These are phyloP conservation scores for Brassica hybrid DNA, from an alignment of 441 rosid species.

Conservation along the genomic window DNA sequence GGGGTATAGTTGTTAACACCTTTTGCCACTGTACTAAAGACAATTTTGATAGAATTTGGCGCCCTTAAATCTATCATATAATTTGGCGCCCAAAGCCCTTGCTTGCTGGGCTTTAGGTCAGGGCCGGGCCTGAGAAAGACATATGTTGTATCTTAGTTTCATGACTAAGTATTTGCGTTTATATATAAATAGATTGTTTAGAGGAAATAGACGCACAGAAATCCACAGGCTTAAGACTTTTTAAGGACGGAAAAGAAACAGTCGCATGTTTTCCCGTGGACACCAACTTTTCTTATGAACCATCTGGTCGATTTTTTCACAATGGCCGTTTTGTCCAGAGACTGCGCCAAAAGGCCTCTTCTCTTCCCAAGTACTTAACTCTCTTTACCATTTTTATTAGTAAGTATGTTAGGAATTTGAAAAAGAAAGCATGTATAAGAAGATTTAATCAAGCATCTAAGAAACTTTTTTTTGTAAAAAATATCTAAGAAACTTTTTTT, in stretches of 20 bases:
- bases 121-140: not conserved
- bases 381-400: not conserved
- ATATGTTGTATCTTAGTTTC: constrained; percentile 2
- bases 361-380: constrained; percentile 54
- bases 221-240: constrained; percentile 57
- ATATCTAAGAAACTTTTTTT: too few species aligned
- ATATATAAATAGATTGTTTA: constrained; percentile 62
- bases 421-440: not conserved
- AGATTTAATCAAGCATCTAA: not conserved
- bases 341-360: constrained; percentile 72
- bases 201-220: constrained; percentile 70
- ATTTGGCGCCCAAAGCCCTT: too few species aligned
- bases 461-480: not conserved
- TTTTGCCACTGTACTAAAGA: too few species aligned
- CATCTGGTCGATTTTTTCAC: constrained; percentile 67
- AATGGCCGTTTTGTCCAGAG: constrained; percentile 82
- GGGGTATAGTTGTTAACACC: too few species aligned
- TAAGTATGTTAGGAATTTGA: not conserved
- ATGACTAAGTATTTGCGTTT: not conserved
- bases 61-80: too few species aligned
- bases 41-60: too few species aligned
- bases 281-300: constrained; percentile 48
- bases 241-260: constrained; percentile 62
- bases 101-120: too few species aligned
- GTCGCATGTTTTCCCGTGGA: constrained; percentile 52